Base-by-base conservation (phyloP, 805 yeast genomes). In the Maudiozyma barnettii region DNA sequence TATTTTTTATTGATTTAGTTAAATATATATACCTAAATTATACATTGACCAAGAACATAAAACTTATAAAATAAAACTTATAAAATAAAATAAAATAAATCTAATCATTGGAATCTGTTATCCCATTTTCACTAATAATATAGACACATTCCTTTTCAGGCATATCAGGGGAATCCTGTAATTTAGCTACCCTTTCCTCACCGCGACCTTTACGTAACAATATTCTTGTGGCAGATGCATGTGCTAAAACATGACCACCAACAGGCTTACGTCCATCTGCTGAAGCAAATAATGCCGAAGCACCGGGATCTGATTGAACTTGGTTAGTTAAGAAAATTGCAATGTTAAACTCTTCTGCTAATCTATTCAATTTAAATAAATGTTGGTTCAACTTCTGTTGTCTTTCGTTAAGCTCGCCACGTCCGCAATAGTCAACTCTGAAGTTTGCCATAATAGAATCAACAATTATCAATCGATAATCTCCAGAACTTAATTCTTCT, bases 181-280 rank as follows among this genome's bases (percentile, higher is more conserved):
- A 72, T 62, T 83, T 84, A 40, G 89, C 88, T 29, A 84, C 86
- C 65, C 90, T 74, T 54, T 84, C 88, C 50, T 84, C 90, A 5
- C 82, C 90, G 55, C 88, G 74, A 23, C 90, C 91, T 60, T 84
- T 84, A 55, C 86, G 75, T 53, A 84, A 72, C 19, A 83, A 68
- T 35, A 84, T 75, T 64, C 93, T 71, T 0, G 93, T 84, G 10
- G 89, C 88, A 14, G 88, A 81, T 5, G 88, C 84, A 66, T 83
- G 90, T 1, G 89, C 91, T 53, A 84, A 70, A 49, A 84, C 84
- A 61, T 84, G 89, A 1, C 93, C 93, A 20, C 93, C 91, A 53
- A 84, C 81, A 1, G 93, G 91, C 62, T 84, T 84, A 56, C 88
- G 77, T 6, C 91, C 90, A 65, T 84, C 91, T 8, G 88, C 89